Conservation (phyloP, 768 basidiomycete genomes). For the Mycena rosella region DNA sequence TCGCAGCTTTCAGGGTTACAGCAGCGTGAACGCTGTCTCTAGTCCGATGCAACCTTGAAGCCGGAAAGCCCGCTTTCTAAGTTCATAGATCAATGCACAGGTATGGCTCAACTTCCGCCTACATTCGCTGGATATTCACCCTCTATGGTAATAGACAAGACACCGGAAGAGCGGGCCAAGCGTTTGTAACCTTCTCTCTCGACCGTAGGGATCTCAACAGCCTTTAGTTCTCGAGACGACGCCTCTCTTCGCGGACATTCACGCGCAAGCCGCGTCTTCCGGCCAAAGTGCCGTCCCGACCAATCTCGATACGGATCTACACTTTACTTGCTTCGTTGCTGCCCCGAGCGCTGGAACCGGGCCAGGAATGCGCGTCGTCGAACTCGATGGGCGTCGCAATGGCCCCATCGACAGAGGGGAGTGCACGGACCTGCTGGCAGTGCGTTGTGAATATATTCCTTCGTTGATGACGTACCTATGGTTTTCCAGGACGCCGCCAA, state of each 20-base stretch:
- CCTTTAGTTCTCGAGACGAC: constrained; percentile 73
- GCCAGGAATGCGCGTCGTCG: constrained; percentile 69
- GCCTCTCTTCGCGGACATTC: constrained; percentile 81
- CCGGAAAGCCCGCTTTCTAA: constrained; percentile 72
- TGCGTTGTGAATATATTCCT: constrained; percentile 34
- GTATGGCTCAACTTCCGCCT: constrained; percentile 46
- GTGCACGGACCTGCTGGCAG: constrained; percentile 70
- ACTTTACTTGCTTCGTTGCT: constrained; percentile 90
- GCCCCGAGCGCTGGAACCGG: constrained; percentile 58
- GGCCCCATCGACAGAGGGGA: constrained; percentile 87
- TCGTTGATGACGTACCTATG: neutral
- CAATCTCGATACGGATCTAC: constrained; percentile 79
- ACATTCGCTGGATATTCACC: neutral
- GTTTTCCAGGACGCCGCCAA: constrained; percentile 70
- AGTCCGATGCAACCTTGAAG: constrained; percentile 70
- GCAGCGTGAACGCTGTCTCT: neutral
- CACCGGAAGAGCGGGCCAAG: constrained; percentile 79
- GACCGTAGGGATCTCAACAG: neutral
- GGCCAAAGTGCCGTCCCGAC: constrained; percentile 79
- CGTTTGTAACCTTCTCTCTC: constrained; percentile 26
- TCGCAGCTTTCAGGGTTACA: neutral
- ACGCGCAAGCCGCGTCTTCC: constrained; percentile 72
- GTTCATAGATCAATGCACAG: constrained; percentile 75
- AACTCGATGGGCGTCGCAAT: constrained; percentile 83
- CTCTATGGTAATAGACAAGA: constrained; percentile 64